phyloP scores from a whole-genome alignment of 2,329 filamentous ascomycete genomes.

The Knufia petricola region DNA sequence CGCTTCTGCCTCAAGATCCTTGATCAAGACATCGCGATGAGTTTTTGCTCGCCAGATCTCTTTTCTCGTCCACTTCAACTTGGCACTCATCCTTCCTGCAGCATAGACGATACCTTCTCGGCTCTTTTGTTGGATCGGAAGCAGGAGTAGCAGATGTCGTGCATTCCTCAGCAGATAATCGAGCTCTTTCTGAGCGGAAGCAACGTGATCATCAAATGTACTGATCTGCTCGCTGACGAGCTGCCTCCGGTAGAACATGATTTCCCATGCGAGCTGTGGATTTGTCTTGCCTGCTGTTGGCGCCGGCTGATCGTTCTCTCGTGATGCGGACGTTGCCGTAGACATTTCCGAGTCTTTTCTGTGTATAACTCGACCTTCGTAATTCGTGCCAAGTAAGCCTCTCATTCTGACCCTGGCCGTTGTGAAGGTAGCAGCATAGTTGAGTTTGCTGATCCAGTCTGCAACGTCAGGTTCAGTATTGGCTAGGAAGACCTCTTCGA shows the following conservation, averaged over 20 bases:
- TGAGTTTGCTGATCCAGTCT: conserved; percentile 91
- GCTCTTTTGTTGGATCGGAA: conserved; percentile 83
- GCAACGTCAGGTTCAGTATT: conserved; percentile 88
- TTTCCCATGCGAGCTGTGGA: conserved; percentile 74
- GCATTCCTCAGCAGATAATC: conserved; percentile 80
- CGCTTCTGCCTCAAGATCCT: conserved; percentile 74
- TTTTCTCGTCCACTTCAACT: conserved; percentile 86
- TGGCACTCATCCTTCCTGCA: conserved; percentile 73
- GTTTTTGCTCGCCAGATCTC: conserved; percentile 89
- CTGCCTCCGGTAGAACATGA: conserved; percentile 69
- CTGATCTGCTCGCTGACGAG: conserved; percentile 75
- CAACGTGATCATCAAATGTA: conserved; percentile 72
- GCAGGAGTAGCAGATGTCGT: conserved; percentile 76
- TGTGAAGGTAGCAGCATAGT: conserved; percentile 89
- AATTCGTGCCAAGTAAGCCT: conserved; percentile 72
- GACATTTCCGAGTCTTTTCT: conserved; percentile 54
- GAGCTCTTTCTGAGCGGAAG: conserved; percentile 62
- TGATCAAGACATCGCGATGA: conserved; percentile 74
- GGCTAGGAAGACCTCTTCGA: conserved; percentile 84
- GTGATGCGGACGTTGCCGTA: conserved; percentile 53
- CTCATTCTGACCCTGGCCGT: conserved; percentile 86
- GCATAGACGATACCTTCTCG: conserved; percentile 77
- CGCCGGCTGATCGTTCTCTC: conserved; percentile 12
- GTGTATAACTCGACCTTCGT: conserved; percentile 66
- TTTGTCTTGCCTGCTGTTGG: conserved; percentile 53